Evolutionary conservation across 192 early-diverging fungal species (phyloP).

Genomic region (Thoreauomyces humboldtii): DNA sequence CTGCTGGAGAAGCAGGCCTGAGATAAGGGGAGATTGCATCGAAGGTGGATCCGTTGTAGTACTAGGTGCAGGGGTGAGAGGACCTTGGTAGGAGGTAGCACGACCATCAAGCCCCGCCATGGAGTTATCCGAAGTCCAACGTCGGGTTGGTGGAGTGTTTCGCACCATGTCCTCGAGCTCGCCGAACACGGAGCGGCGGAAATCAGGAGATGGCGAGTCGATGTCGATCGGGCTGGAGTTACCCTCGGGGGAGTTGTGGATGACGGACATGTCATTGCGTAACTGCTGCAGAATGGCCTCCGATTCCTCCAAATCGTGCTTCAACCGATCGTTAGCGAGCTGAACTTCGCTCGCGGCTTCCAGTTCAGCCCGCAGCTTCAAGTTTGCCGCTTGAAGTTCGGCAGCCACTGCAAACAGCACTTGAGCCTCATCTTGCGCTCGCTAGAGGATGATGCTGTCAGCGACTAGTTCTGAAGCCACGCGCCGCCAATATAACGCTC

Average conservation of each 20-base stretch:
- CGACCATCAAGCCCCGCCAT: not conserved
- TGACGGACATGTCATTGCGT: not conserved
- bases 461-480: not conserved
- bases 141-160: not conserved
- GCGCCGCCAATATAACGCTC: not conserved
- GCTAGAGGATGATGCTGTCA: not conserved
- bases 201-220: not conserved
- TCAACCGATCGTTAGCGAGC: not conserved
- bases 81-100: not conserved
- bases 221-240: not conserved
- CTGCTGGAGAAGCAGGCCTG: not conserved
- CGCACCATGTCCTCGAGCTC: slow-evolving; percentile 15
- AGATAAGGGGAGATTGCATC: not conserved
- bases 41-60: not conserved
- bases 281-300: not conserved
- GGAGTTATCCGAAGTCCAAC: not conserved
- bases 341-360: not conserved
- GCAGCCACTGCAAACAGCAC: slow-evolving; percentile 10
- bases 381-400: slow-evolving; percentile 13
- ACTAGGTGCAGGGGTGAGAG: too few relatives aligned
- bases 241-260: not conserved
- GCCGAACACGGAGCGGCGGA: slow-evolving; percentile 6
- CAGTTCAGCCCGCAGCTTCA: slow-evolving; percentile 1
- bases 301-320: not conserved
- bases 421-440: not conserved